Conservation (phyloP, 768 basidiomycete species). For the Cystoderma amianthinum region DNA sequence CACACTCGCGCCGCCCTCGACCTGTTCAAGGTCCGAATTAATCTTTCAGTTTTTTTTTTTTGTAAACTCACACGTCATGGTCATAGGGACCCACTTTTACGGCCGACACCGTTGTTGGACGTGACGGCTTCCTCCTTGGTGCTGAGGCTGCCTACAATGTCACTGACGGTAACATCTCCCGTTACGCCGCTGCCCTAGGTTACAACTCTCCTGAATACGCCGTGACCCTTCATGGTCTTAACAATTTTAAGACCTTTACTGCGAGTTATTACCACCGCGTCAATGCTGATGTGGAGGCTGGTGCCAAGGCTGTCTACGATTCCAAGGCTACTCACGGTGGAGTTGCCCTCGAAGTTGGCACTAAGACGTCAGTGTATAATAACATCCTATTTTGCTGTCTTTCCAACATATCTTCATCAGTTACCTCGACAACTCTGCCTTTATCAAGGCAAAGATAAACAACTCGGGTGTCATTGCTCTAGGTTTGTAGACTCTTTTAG, state of each 20-base stretch:
- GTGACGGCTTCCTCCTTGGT: slow-evolving; percentile 96
- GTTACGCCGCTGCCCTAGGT: slow-evolving; percentile 88
- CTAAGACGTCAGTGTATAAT: slow-evolving; percentile 70
- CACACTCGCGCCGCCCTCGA: slow-evolving; percentile 90
- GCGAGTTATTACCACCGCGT: slow-evolving; percentile 99
- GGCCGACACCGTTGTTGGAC: slow-evolving; percentile 90
- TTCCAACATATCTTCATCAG: slow-evolving; percentile 23
- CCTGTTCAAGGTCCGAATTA: slow-evolving; percentile 75
- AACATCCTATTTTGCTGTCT: too few relatives aligned
- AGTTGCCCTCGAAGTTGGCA: slow-evolving; percentile 90
- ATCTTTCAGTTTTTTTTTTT: slow-evolving; percentile 5
- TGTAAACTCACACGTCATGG: slow-evolving; percentile 1
- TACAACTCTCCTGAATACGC: slow-evolving; percentile 97
- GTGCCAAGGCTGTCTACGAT: slow-evolving; percentile 96
- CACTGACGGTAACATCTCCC: slow-evolving; percentile 85
- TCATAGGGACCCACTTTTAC: slow-evolving; percentile 92
- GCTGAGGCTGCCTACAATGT: slow-evolving; percentile 97
- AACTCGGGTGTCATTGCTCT: slow-evolving; percentile 87
- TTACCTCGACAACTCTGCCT: slow-evolving; percentile 83
- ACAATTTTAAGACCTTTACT: slow-evolving; percentile 89
- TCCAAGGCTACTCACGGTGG: slow-evolving; percentile 82
- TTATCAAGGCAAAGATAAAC: slow-evolving; percentile 99
- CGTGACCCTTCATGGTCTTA: slow-evolving; percentile 88
- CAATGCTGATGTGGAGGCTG: slow-evolving; percentile 85
- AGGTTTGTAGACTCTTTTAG: slow-evolving; percentile 42